Conservation (phyloP, 257 asterid species). For the Cynanchum wilfordii region DNA sequence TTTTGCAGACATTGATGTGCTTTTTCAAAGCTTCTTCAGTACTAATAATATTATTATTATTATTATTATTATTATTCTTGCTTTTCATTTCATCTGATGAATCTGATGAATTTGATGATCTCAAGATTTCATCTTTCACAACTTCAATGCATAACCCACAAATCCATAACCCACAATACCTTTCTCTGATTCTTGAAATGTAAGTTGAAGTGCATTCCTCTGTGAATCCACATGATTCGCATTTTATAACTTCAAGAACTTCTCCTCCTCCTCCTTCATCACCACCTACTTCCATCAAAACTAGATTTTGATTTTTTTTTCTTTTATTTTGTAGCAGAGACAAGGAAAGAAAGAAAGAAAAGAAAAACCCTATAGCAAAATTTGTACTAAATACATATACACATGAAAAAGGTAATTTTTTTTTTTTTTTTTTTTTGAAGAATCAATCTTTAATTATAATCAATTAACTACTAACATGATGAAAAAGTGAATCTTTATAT, state of each 20-base stretch:
- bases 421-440: too few relatives aligned
- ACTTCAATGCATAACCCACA: constrained; percentile 28
- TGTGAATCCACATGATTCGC: constrained; percentile 29
- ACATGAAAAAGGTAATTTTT: neutral
- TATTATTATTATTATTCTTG: too few relatives aligned
- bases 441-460: too few relatives aligned
- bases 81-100: constrained; percentile 1
- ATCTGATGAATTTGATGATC: constrained; percentile 5
- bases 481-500: neutral
- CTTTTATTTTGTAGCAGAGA: neutral
- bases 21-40: constrained; percentile 19
- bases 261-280: neutral
- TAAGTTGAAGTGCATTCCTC: constrained; percentile 28
- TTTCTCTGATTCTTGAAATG: constrained; percentile 16
- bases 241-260: constrained; percentile 13
- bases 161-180: constrained; percentile 25
- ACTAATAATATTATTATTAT: neutral
- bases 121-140: constrained; percentile 22
- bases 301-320: too few relatives aligned
- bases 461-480: too few relatives aligned
- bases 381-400: neutral
- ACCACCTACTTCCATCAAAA: neutral
- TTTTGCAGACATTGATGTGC: constrained; percentile 25
- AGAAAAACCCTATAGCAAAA: neutral
- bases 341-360: neutral